phyloP scores from a whole-genome alignment of 1,139 yeast genomes.

The Lodderomyces theae region DNA sequence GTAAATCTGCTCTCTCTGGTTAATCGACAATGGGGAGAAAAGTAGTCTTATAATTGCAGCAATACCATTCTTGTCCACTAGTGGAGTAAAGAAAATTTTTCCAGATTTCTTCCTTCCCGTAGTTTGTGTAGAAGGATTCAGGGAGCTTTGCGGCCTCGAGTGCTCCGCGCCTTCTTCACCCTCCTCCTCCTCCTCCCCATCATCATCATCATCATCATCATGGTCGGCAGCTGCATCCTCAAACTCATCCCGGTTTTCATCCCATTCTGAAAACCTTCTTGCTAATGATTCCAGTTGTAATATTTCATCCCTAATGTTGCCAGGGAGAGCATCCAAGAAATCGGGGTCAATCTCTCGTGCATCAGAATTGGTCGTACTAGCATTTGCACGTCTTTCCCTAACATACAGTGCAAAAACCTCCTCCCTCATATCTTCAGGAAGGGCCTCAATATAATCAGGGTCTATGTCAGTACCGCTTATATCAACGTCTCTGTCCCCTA shows the following conservation, averaged over 20 bases:
- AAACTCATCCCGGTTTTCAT: conserved; percentile 26
- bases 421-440: conserved; percentile 91
- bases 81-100: conserved; percentile 55
- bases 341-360: conserved; percentile 76
- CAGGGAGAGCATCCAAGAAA: conserved; percentile 80
- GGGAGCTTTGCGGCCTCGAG: background rate
- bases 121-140: background rate
- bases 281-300: conserved; percentile 64
- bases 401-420: conserved; percentile 89
- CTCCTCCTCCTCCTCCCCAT: conserved; percentile 19
- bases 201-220: conserved; percentile 22
- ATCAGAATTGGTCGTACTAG: conserved; percentile 39
- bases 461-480: conserved; percentile 90
- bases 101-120: conserved; percentile 10
- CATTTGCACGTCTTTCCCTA: conserved; percentile 62
- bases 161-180: conserved; percentile 14
- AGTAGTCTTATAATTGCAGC: conserved; percentile 69
- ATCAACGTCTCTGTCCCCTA: conserved; percentile 80
- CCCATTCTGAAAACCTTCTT: conserved; percentile 33
- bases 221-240: conserved; percentile 12
- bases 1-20: conserved; percentile 64
- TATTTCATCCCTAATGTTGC: conserved; percentile 68
- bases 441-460: conserved; percentile 84
- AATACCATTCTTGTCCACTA: conserved; percentile 74
- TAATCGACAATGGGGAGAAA: conserved; percentile 69